Conservation (phyloP, 176 grass and related monocot genomes). For the Guadua angustifolia region DNA sequence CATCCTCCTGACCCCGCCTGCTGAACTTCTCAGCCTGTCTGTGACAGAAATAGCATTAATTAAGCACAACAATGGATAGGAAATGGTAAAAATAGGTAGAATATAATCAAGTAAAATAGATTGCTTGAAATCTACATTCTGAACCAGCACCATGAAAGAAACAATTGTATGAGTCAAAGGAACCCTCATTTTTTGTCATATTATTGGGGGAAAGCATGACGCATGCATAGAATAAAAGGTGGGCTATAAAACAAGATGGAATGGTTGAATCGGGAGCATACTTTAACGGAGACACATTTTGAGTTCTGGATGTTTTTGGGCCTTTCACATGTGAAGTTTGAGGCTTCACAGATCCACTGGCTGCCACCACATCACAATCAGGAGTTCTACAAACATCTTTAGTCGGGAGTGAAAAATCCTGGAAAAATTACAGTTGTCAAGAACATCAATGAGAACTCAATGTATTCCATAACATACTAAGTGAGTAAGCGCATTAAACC, state of each 20-base stretch:
- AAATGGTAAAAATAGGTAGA: background rate
- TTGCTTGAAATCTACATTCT: constrained; percentile 1
- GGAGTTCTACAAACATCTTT: constrained; percentile 49
- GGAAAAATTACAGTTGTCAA: constrained; percentile 41
- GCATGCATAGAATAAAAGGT: background rate
- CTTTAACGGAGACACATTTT: constrained; percentile 24
- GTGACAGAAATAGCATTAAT: constrained; percentile 48
- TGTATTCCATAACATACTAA: constrained; percentile 12
- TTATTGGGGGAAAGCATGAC: background rate
- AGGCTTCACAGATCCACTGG: constrained; percentile 25
- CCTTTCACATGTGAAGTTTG: constrained; percentile 37
- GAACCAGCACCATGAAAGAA: constrained; percentile 21
- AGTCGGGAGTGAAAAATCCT: constrained; percentile 65
- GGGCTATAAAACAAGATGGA: background rate
- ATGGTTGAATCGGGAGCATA: constrained; percentile 14
- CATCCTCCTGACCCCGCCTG: constrained; percentile 4
- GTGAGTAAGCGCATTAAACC: constrained; percentile 14
- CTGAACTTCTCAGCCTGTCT: constrained; percentile 47
- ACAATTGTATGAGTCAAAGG: background rate
- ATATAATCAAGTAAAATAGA: constrained; percentile 16
- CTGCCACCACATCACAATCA: constrained; percentile 36
- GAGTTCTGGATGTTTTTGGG: constrained; percentile 22
- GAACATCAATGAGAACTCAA: background rate
- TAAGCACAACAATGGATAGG: constrained; percentile 21
- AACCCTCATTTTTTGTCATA: background rate